These are phyloP conservation scores for Odontarrhena argentea DNA, from an alignment of 345 rosid genomes.

Conservation along the genomic window DNA sequence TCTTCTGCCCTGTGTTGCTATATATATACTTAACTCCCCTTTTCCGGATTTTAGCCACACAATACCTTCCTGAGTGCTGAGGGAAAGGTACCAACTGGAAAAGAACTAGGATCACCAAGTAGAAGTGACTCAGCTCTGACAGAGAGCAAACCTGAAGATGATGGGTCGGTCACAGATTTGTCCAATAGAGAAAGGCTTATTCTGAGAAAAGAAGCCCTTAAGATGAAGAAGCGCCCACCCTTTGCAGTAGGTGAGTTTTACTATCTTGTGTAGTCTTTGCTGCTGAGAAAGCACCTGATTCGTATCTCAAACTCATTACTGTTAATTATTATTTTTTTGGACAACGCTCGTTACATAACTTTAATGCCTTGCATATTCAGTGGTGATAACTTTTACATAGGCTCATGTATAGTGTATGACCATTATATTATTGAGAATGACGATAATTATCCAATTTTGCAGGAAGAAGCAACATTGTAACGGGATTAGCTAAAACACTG, in stretches of 20 bases:
- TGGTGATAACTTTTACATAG: neutral
- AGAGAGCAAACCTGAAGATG: constrained; percentile 33
- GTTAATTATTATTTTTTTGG: neutral
- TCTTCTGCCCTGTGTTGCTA: constrained; percentile 15
- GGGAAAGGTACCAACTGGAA: constrained; percentile 27
- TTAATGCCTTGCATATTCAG: neutral
- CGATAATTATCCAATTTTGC: neutral
- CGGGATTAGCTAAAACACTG: constrained; percentile 75
- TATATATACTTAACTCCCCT: constrained; percentile 7
- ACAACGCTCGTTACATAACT: constrained; percentile 7
- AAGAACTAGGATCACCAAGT: constrained; percentile 39
- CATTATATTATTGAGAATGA: neutral
- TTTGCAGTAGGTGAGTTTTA: constrained; percentile 72
- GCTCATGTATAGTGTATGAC: neutral
- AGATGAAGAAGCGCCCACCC: constrained; percentile 78
- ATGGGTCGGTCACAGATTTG: constrained; percentile 47
- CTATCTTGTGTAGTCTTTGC: constrained; percentile 6
- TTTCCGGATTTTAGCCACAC: constrained; percentile 38
- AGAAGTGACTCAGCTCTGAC: constrained; percentile 26
- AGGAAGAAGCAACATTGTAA: constrained; percentile 85
- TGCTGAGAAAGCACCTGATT: constrained; percentile 22
- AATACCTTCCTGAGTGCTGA: constrained; percentile 30
- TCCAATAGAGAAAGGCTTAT: constrained; percentile 88
- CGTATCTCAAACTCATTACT: neutral
- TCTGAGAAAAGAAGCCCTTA: constrained; percentile 86